Percentiles rank a stretch among this genome's conserved stretches.
Evolutionary conservation across 106 monocot genomes (phyloP).

Genomic region (Allium sativum): DNA sequence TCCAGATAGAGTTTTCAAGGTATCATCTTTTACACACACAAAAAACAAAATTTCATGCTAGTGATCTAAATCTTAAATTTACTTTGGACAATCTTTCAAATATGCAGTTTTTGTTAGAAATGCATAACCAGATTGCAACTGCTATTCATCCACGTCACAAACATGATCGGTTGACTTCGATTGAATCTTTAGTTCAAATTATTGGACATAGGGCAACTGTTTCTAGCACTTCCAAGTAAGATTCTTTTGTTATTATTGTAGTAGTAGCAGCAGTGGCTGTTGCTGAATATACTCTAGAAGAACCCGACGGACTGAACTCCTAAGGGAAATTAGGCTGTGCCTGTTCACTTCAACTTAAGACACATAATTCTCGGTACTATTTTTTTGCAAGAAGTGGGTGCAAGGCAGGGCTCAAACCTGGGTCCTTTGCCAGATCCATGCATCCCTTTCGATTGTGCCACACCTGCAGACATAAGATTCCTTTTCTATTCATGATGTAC

Average conservation of each 20-base stretch:
- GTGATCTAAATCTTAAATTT: background rate
- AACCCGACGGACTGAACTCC: too few species aligned
- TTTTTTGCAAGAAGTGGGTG: too few species aligned
- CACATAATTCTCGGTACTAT: too few species aligned
- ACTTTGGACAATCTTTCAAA: background rate
- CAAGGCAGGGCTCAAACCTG: too few species aligned
- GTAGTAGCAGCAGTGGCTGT: too few species aligned
- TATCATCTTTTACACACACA: conserved; percentile 5
- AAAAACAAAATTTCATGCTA: background rate
- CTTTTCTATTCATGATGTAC: background rate
- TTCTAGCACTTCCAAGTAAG: conserved; percentile 81
- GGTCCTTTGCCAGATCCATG: too few species aligned
- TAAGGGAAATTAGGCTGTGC: too few species aligned
- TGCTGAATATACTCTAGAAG: too few species aligned
- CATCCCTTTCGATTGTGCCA: too few species aligned
- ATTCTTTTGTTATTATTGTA: too few species aligned
- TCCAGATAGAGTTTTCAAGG: conserved; percentile 91
- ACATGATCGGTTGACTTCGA: conserved; percentile 40
- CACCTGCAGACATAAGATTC: too few species aligned
- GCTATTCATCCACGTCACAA: conserved; percentile 73
- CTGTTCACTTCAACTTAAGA: too few species aligned
- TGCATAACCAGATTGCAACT: conserved; percentile 61
- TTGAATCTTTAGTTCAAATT: conserved; percentile 62
- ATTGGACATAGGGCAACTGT: conserved; percentile 57
- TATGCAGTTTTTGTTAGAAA: conserved; percentile 75